These are phyloP conservation scores for Fonsecaea monophora DNA, from an alignment of 2,329 filamentous ascomycete genomes.

Conservation along the genomic window DNA sequence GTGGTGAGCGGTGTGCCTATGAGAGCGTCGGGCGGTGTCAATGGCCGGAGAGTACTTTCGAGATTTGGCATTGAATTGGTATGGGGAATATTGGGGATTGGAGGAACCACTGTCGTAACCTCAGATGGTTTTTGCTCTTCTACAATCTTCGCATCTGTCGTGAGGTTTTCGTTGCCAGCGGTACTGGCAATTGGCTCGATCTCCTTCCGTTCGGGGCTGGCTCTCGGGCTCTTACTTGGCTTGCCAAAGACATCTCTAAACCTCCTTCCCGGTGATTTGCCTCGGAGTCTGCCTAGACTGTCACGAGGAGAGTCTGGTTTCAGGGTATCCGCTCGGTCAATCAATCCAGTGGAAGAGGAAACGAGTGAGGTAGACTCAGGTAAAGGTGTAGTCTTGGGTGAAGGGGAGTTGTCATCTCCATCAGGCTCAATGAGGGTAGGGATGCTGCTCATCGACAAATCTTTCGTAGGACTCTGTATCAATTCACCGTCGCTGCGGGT, in stretches of 20 bases:
- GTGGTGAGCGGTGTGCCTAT: conserved; percentile 60
- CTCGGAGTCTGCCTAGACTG: conserved; percentile 55
- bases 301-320: conserved; percentile 47
- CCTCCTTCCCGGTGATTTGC: conserved; percentile 73
- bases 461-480: conserved; percentile 42
- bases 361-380: conserved; percentile 17
- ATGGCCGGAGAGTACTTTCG: conserved; percentile 27
- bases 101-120: background rate
- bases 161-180: conserved; percentile 45
- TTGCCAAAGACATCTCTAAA: conserved; percentile 72
- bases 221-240: conserved; percentile 60
- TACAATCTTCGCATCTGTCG: conserved; percentile 41
- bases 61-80: conserved; percentile 34
- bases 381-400: conserved; percentile 28
- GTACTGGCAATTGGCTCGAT: conserved; percentile 23
- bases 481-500: conserved; percentile 46
- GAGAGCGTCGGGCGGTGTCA: conserved; percentile 42
- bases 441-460: conserved; percentile 19
- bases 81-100: conserved; percentile 13
- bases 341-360: conserved; percentile 43
- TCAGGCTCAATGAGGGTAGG: conserved; percentile 32
- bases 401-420: conserved; percentile 19
- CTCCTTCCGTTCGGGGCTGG: conserved; percentile 53
- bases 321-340: conserved; percentile 44
- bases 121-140: conserved; percentile 21